phyloP scores from a whole-genome alignment of 805 yeast genomes.

The Lipomyces kockii region DNA sequence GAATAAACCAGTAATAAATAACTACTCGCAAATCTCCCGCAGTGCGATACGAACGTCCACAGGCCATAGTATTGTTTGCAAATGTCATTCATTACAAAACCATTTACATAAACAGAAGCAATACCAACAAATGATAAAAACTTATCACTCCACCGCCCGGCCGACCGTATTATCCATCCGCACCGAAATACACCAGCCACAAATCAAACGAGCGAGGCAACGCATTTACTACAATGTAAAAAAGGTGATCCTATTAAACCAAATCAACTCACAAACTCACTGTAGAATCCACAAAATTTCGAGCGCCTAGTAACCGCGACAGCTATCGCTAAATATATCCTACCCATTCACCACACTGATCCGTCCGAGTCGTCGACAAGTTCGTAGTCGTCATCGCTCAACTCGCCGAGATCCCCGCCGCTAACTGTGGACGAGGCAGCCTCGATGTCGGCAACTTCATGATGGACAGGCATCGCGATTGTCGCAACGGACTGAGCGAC shows the following conservation, averaged over 20 bases:
- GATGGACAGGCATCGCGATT: background rate
- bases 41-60: too few species aligned
- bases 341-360: background rate
- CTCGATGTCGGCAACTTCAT: conserved; percentile 6
- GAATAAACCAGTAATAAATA: too few species aligned
- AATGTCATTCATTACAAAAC: too few species aligned
- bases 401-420: conserved; percentile 3
- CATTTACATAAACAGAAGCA: too few species aligned
- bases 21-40: too few species aligned
- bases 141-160: background rate
- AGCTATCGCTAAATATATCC: background rate
- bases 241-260: background rate
- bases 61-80: too few species aligned
- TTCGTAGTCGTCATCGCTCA: conserved; percentile 15
- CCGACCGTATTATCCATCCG: background rate
- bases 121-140: too few species aligned
- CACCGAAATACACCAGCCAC: background rate
- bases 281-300: background rate
- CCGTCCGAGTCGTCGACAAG: conserved; percentile 12
- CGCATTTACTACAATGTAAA: background rate
- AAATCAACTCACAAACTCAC: background rate
- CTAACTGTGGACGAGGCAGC: conserved; percentile 5
- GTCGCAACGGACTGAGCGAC: conserved; percentile 11
- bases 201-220: too few species aligned
- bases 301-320: background rate